Base-by-base conservation (phyloP, 331 rosid species). In the Erythrophleum ivorense region DNA sequence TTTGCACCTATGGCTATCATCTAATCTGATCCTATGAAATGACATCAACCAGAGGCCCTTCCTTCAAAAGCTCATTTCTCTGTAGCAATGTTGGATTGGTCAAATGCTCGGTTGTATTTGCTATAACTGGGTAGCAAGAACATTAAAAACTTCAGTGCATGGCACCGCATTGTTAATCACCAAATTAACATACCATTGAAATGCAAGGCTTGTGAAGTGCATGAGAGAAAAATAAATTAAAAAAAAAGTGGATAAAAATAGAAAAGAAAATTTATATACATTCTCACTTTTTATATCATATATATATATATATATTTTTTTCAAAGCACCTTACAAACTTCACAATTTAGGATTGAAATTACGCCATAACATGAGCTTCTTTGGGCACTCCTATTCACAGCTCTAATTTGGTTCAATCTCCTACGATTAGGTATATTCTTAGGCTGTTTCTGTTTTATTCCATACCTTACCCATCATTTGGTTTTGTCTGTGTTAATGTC, bases 11-110 rank as follows among this genome's bases (percentile, higher is more conserved):
- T 48, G 49, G 40, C 73, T 43, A 1, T 43, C 38, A 3, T 71
- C 46, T 65, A 79, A 19, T 71, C 79, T 73, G 70, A 9, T 71
- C 77, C 70, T 73, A 81, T 82, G 79, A 80, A 86, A 81, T 82
- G 87, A 86, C 89, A 70, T 70, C 84, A 78, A 82, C 63, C 13
- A 43, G 60, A 74, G 82, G 78, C 84, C 80, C 82, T 64, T 76
- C 69, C 83, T 79, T 76, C 85, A 21, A 71, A 82, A 58, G 62
- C 78, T 73, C 74, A 38, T 75, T 80, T 67, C 75, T 76, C 77
- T 76, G 74, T 78, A 40, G 72, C 76, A 63, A 63, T 55, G 73
- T 83, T 76, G 52, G 77, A 84, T 48, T 75, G 71, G 82, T 78
- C 83, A 70, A 82, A 48, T 76, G 60, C 73, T 72, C 52, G 7